Evolutionary conservation across 805 yeast genomes (phyloP), one percentile per base, ranked within the genome.

Genomic region (Barnettozyma populi): DNA sequence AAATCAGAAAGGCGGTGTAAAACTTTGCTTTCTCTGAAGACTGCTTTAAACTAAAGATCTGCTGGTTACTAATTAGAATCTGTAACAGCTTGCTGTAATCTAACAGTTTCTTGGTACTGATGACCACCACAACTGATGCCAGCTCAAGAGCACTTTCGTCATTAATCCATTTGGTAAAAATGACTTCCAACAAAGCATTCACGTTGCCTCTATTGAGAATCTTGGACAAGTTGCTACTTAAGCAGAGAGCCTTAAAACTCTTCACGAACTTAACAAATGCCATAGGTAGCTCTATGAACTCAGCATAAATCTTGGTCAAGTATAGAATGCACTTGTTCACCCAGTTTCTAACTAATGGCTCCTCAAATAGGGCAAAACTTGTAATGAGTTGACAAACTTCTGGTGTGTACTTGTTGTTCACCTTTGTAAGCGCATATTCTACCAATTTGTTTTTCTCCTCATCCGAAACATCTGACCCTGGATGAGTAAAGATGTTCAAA

Each of bases 101-200:
- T 41, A 75, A 65, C 18, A 55, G 57, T 24, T 61, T 63, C 36
- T 61, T 66, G 1, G 65, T 56, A 2, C 73, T 73, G 2, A 70
- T 54, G 36, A 72, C 48, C 14, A 80, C 56, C 7, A 72, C 18
- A 1, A 78, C 50, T 36, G 66, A 54, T 3, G 70, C 66, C 57
- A 82, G 77, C 36, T 73, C 69, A 53, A 86, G 57, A n/a, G 78
- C 69, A 0, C 50, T 49, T 2, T 57, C 62, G 24, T 71, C 53
- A 13, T 55, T 52, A 1, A 78, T 57, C 84, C 89, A 84, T 32
- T 60, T 55, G 1, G 68, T 68, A 25, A 84, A 67, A 10, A 84
- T 57, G 4, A 76, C 86, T 59, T 86, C 90, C 27, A 84, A 59
- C 50, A 85, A 87, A 0, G 92, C 69, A 52, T 83, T 80, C 13